Evolutionary conservation across 305 asterid species (phyloP), one percentile per base, ranked within the genome.

Genomic region (Coffea humblotiana): DNA sequence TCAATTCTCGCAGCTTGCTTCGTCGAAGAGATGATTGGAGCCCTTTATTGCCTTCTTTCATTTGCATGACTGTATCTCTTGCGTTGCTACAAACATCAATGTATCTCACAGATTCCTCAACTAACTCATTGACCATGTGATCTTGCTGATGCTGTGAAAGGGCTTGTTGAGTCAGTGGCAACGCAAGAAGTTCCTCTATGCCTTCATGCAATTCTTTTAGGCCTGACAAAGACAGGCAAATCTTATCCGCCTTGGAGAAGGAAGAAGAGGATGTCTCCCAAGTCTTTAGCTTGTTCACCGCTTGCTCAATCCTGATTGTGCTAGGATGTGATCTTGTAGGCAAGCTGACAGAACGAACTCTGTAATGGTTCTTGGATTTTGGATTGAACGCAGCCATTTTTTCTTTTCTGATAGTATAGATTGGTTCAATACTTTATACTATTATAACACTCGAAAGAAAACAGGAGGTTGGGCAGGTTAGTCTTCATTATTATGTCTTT

Each of bases 311-410:
- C 76, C 74, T 86, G 68, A 76, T 48, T 0, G 87, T 86, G 56
- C 82, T 83, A 0, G 89, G 89, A 14, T 83, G 89, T 68, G 87
- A 83, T 68, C 85, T 83, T 8, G 83, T 72, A 23, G 89, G 89
- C 54, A 83, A 77, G 75, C 89, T 86, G 51, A 81, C 82, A 40
- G 85, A 86, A 71, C 87, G 87, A 43, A 66, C 75, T 56, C 75
- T 74, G 72, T 74, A 66, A 3, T 78, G 81, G 43, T 71, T 63
- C n/a, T 72, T 67, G 43, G 85, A 81, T 60, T 77, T 82, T 40
- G 84, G 78, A 71, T 66, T 78, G 25, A 79, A 83, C n/a, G 69
- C 66, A 78, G 79, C 83, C 85, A 86, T 86, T 1, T 68, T 75
- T 86, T 1, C 63, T 75, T 72, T 32, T 64, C 52, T 56, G 45